Conservation (phyloP, 2,329 filamentous ascomycete species). For the Claviceps cyperi region DNA sequence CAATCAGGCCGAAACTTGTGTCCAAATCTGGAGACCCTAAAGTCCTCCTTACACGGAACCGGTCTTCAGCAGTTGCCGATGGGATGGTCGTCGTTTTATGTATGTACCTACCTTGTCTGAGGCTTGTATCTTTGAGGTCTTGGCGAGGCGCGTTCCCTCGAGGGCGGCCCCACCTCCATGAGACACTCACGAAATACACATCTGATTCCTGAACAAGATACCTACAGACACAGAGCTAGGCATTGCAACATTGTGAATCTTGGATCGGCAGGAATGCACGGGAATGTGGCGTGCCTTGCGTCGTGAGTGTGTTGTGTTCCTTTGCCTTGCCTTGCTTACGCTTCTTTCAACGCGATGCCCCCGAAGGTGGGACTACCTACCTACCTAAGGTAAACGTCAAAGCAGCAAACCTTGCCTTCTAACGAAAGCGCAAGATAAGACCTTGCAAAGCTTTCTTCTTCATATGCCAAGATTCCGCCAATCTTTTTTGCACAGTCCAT, state of each 20-base stretch:
- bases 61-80: neutral
- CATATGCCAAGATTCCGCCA: neutral
- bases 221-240: neutral
- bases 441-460: neutral
- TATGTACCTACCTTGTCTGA: no score
- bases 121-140: neutral
- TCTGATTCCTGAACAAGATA: neutral
- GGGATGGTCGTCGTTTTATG: neutral
- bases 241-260: neutral
- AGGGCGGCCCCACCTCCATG: slow-evolving; percentile 1
- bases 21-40: neutral
- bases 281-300: no score
- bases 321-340: no score
- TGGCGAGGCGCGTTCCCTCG: neutral
- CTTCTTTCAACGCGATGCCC: no score
- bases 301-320: no score
- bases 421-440: no score
- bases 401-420: neutral
- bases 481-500: slow-evolving; percentile 1
- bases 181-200: slow-evolving; percentile 1
- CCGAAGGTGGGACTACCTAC: neutral
- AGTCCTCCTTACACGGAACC: neutral
- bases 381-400: neutral
- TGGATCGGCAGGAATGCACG: no score
- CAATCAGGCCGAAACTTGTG: neutral